phyloP scores from a whole-genome alignment of 352 stramenopile species.

The Stramenopiles sp. region DNA sequence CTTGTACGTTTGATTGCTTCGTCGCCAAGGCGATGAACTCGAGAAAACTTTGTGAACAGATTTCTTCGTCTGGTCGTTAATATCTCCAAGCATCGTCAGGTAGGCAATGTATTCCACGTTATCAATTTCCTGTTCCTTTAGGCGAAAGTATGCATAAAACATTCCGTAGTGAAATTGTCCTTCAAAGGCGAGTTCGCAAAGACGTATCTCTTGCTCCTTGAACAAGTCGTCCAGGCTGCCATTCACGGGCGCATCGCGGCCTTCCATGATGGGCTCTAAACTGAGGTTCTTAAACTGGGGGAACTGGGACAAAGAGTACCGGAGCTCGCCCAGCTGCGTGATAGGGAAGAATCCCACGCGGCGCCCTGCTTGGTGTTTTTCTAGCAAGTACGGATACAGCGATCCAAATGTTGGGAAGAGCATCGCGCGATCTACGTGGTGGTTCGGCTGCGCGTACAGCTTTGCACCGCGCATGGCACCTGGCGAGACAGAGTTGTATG shows the following conservation, averaged over 20 bases:
- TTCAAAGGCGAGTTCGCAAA: constrained; percentile 92
- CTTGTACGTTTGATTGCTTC: not conserved
- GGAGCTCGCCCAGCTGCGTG: not conserved
- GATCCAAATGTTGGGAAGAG: not conserved
- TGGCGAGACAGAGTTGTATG: constrained; percentile 81
- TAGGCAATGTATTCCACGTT: not conserved
- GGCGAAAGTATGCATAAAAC: constrained; percentile 11
- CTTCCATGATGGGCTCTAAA: not conserved
- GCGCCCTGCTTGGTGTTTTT: not conserved
- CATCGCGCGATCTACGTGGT: not conserved
- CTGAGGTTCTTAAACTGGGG: not conserved
- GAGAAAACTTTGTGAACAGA: not conserved
- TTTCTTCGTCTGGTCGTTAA: not conserved
- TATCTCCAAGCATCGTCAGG: not conserved
- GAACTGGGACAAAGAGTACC: not conserved
- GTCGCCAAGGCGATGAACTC: not conserved
- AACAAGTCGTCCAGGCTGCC: constrained; percentile 74
- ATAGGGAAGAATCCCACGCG: not conserved
- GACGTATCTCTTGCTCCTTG: constrained; percentile 94
- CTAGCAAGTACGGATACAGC: not conserved
- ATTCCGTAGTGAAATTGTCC: constrained; percentile 94
- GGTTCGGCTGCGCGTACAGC: not conserved
- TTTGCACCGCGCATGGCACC: not conserved
- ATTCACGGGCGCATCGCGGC: not conserved
- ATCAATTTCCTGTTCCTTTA: not conserved